phyloP scores from a whole-genome alignment of 805 yeast species.

The Maudiozyma barnettii region DNA sequence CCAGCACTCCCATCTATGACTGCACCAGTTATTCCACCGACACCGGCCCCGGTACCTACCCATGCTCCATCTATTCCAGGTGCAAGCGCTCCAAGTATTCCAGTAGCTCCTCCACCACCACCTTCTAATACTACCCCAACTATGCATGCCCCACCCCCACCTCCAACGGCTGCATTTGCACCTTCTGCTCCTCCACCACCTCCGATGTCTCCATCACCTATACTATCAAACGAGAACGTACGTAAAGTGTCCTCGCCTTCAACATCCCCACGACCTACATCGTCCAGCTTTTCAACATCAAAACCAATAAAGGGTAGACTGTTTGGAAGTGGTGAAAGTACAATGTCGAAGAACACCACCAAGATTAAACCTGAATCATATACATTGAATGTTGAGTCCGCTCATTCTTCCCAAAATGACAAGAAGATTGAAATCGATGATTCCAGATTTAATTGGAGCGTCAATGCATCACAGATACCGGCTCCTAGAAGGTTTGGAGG shows the following conservation, averaged over 20 bases:
- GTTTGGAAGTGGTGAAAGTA: constrained; percentile 22
- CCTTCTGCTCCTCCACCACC: not conserved
- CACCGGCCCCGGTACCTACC: constrained; percentile 5
- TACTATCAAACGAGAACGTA: not conserved
- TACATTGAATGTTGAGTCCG: constrained; percentile 4
- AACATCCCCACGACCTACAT: not conserved
- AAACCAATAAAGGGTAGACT: constrained; percentile 12
- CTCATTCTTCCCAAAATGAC: constrained; percentile 16
- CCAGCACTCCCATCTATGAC: constrained; percentile 17
- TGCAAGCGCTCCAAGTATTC: constrained; percentile 4
- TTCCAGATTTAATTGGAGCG: constrained; percentile 52
- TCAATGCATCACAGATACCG: constrained; percentile 62
- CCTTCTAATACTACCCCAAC: constrained; percentile 19
- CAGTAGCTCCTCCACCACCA: constrained; percentile 19
- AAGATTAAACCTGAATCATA: constrained; percentile 11
- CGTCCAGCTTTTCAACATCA: constrained; percentile 1
- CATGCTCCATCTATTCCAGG: constrained; percentile 18
- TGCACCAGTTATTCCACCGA: constrained; percentile 15
- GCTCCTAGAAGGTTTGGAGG: constrained; percentile 76
- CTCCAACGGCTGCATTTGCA: not conserved
- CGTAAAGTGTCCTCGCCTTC: not conserved
- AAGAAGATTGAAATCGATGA: constrained; percentile 51
- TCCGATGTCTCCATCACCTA: not conserved
- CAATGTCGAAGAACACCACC: constrained; percentile 16
- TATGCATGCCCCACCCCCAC: constrained; percentile 8